A percentile compares a stretch with the other conserved stretches of the same genome.
phyloP scores from a whole-genome alignment of 2,329 filamentous ascomycete genomes.

The Curvularia lunata region DNA sequence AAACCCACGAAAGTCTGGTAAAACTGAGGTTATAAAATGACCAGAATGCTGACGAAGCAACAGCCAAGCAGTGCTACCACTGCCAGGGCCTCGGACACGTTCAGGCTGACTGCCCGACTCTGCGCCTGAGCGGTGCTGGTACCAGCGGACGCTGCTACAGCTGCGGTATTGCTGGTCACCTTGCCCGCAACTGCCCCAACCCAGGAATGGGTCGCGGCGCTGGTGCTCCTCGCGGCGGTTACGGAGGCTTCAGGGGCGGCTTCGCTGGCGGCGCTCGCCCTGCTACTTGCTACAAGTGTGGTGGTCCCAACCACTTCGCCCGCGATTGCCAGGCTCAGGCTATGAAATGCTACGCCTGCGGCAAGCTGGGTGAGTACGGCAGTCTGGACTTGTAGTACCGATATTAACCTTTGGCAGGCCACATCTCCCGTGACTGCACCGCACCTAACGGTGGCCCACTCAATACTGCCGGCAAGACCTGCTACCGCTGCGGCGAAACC shows the following conservation, averaged over 20 bases:
- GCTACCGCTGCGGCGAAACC: slow-evolving; percentile 95
- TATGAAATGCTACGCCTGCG: slow-evolving; percentile 98
- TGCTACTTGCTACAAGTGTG: slow-evolving; percentile 73
- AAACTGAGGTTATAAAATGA: neutral
- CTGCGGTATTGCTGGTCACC: slow-evolving; percentile 89
- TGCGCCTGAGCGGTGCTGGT: slow-evolving; percentile 82
- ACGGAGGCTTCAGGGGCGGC: slow-evolving; percentile 74
- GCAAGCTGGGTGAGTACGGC: slow-evolving; percentile 67
- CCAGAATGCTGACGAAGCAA: slow-evolving; percentile 21
- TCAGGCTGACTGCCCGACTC: slow-evolving; percentile 97
- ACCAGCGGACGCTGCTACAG: slow-evolving; percentile 93
- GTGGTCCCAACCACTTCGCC: slow-evolving; percentile 95
- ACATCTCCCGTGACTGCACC: slow-evolving; percentile 94
- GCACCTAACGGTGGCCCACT: slow-evolving; percentile 94
- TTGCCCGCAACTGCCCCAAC: slow-evolving; percentile 87
- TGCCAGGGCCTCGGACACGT: slow-evolving; percentile 98
- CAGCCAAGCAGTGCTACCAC: slow-evolving; percentile 99
- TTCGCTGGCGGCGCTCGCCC: slow-evolving; percentile 72
- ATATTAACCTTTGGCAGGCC: slow-evolving; percentile 57
- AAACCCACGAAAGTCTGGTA: neutral
- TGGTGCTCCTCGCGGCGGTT: slow-evolving; percentile 74
- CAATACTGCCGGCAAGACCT: slow-evolving; percentile 96
- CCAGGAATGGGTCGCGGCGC: slow-evolving; percentile 71
- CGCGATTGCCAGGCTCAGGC: slow-evolving; percentile 97
- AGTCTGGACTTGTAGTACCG: neutral